Conservation (phyloP, 1,284 basidiomycete species). For the Phylloporus sp. region DNA sequence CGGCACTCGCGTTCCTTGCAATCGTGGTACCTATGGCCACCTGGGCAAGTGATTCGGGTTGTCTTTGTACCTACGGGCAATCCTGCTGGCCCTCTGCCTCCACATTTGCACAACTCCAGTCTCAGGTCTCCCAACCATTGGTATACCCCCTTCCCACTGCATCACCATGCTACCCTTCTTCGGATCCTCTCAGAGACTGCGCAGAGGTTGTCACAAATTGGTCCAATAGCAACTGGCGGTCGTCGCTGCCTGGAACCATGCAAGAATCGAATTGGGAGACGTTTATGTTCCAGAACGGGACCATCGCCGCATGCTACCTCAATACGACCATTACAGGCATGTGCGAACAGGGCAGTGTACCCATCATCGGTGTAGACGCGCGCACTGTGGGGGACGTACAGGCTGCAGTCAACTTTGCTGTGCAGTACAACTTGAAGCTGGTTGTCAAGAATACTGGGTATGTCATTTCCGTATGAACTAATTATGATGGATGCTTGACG, state of each 20-base stretch:
- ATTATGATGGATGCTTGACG: not conserved
- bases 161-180: constrained; percentile 36
- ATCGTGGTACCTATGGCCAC: not conserved
- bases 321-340: constrained; percentile 22
- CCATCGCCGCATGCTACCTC: constrained; percentile 42
- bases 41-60: constrained; percentile 9
- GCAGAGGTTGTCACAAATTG: constrained; percentile 40
- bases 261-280: constrained; percentile 30
- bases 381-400: constrained; percentile 48
- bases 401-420: constrained; percentile 41
- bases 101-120: constrained; percentile 44
- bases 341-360: constrained; percentile 17
- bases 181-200: constrained; percentile 29
- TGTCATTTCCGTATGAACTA: constrained; percentile 10
- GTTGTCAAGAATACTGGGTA: constrained; percentile 61
- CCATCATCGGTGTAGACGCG: constrained; percentile 35
- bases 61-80: constrained; percentile 23
- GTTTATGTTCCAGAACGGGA: constrained; percentile 30
- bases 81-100: constrained; percentile 51
- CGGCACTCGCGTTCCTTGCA: not conserved
- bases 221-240: constrained; percentile 47
- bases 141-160: constrained; percentile 30
- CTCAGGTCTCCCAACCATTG: constrained; percentile 40
- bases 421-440: constrained; percentile 49
- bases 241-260: constrained; percentile 50